Evolutionary conservation across 768 basidiomycete genomes (phyloP).

Genomic region (Leccinum olivaceopallidum): DNA sequence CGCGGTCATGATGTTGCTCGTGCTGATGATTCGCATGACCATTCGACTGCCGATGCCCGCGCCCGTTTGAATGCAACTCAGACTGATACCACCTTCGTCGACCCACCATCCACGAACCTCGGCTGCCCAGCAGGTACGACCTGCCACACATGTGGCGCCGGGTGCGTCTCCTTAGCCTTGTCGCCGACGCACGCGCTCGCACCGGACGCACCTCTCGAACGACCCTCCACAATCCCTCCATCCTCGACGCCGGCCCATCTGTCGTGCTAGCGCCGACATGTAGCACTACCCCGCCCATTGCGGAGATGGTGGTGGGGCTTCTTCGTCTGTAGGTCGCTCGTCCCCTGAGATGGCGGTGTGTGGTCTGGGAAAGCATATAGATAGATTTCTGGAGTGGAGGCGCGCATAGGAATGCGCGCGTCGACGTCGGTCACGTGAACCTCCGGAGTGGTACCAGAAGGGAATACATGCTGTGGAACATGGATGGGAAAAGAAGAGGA

Average conservation of each 20-base stretch:
- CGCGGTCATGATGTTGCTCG: neutral
- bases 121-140: conserved; percentile 50
- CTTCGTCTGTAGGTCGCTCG: conserved; percentile 46
- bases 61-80: neutral
- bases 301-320: conserved; percentile 48
- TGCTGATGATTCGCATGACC: conserved; percentile 11
- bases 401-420: conserved; percentile 45
- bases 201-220: conserved; percentile 68
- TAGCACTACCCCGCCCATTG: conserved; percentile 10
- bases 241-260: conserved; percentile 50
- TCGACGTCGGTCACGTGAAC: conserved; percentile 17
- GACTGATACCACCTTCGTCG: neutral
- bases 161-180: conserved; percentile 19
- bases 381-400: conserved; percentile 89
- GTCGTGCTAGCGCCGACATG: neutral
- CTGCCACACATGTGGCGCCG: conserved; percentile 89
- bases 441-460: conserved; percentile 23
- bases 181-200: conserved; percentile 3
- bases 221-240: conserved; percentile 78
- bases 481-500: conserved; percentile 28
- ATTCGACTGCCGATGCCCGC: conserved; percentile 3
- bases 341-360: conserved; percentile 68
- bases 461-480: conserved; percentile 27
- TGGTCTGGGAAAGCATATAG: conserved; percentile 84
- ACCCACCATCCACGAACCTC: conserved; percentile 4